Conservation (phyloP, 1,139 yeast genomes). For the Nakaseomyces kungkrabaensis region DNA sequence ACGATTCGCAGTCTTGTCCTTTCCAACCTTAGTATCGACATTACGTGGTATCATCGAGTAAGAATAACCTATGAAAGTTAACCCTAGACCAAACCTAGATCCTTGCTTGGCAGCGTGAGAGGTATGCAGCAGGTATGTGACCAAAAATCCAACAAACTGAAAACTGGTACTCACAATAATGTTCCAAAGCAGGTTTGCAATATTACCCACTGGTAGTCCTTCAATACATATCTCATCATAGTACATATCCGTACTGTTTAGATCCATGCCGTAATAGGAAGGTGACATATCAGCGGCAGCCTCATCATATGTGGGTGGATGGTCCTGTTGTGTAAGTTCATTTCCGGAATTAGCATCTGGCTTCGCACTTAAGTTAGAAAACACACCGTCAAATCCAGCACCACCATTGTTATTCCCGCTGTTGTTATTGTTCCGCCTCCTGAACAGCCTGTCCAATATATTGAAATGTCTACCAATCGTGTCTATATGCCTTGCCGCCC, state of each 20-base stretch:
- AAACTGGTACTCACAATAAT: constrained; percentile 78
- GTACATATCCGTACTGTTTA: constrained; percentile 53
- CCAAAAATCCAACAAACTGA: constrained; percentile 85
- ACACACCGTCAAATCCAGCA: constrained; percentile 67
- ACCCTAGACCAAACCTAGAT: constrained; percentile 83
- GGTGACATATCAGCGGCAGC: constrained; percentile 94
- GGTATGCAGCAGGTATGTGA: constrained; percentile 85
- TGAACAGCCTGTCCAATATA: constrained; percentile 31
- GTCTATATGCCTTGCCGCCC: constrained; percentile 18
- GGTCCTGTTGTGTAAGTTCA: constrained; percentile 34
- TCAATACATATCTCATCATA: constrained; percentile 86
- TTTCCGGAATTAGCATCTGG: constrained; percentile 38
- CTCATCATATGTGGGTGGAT: constrained; percentile 91
- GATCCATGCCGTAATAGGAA: constrained; percentile 91
- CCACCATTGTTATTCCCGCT: constrained; percentile 16
- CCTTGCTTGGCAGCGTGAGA: constrained; percentile 98
- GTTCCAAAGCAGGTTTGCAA: constrained; percentile 85
- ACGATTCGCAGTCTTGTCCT: constrained; percentile 29
- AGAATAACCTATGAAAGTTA: constrained; percentile 73
- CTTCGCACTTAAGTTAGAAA: constrained; percentile 81
- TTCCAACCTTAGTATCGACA: constrained; percentile 28
- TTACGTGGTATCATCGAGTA: constrained; percentile 57
- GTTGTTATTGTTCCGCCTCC: constrained; percentile 10
- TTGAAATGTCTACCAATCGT: constrained; percentile 30
- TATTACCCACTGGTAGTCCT: constrained; percentile 92